Evolutionary conservation across 495 filamentous ascomycete species (phyloP).

Genomic region (Aspergillus funiculosus): DNA sequence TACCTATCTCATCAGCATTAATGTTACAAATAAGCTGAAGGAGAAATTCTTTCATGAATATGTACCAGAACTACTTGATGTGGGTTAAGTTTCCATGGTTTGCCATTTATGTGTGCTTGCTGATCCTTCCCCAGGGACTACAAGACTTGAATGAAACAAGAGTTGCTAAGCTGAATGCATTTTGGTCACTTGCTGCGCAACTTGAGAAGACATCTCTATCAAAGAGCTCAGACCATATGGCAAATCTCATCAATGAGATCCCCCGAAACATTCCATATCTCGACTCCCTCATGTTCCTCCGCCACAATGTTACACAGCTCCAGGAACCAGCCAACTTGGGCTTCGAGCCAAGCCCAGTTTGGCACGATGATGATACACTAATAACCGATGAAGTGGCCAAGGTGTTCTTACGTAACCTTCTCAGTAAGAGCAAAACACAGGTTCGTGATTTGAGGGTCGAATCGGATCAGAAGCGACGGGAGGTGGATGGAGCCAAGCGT

Average conservation of each 20-base stretch:
- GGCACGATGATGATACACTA: slow-evolving; percentile 89
- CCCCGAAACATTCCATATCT: slow-evolving; percentile 79
- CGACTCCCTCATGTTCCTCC: slow-evolving; percentile 95
- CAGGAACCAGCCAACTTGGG: slow-evolving; percentile 75
- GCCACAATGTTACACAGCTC: slow-evolving; percentile 76
- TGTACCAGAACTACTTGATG: slow-evolving; percentile 87
- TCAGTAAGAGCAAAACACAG: slow-evolving; percentile 82
- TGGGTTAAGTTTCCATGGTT: slow-evolving; percentile 37
- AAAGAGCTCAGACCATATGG: slow-evolving; percentile 62
- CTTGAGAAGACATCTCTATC: slow-evolving; percentile 71
- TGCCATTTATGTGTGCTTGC: background rate
- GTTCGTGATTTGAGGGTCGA: slow-evolving; percentile 72
- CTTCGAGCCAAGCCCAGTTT: slow-evolving; percentile 94
- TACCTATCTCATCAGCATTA: slow-evolving; percentile 89
- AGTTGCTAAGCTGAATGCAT: slow-evolving; percentile 69
- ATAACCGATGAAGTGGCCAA: slow-evolving; percentile 77
- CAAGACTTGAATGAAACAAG: slow-evolving; percentile 91
- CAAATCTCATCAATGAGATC: slow-evolving; percentile 71
- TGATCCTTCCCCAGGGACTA: slow-evolving; percentile 49
- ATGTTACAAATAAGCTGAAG: slow-evolving; percentile 93
- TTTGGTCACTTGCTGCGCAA: slow-evolving; percentile 75
- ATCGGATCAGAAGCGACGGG: slow-evolving; percentile 73
- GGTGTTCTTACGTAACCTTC: slow-evolving; percentile 82
- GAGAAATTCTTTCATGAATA: slow-evolving; percentile 97
- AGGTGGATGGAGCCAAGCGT: slow-evolving; percentile 69